These are phyloP conservation scores for Penicillium cinerascens DNA, from an alignment of 495 filamentous ascomycete genomes.

Conservation along the genomic window DNA sequence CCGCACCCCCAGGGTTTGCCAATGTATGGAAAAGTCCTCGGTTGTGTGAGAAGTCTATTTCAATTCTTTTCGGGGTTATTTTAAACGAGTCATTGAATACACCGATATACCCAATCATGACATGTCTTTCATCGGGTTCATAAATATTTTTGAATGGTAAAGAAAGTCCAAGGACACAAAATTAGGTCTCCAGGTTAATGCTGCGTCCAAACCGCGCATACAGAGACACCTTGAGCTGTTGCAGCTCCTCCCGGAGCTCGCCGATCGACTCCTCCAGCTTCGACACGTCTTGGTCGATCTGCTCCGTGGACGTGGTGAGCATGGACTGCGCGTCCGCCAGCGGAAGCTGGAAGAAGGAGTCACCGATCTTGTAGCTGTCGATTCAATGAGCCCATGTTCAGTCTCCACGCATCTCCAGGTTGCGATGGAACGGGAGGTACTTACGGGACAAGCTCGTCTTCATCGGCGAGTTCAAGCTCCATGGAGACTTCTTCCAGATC, in stretches of 20 bases:
- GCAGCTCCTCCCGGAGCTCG: slow-evolving; percentile 77
- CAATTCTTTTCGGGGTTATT: not conserved
- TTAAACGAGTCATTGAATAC: not conserved
- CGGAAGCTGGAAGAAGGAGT: slow-evolving; percentile 86
- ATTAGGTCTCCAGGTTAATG: slow-evolving; percentile 90
- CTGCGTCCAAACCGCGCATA: slow-evolving; percentile 93
- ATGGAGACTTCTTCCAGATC: slow-evolving; percentile 88
- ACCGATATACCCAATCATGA: not conserved
- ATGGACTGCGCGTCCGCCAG: slow-evolving; percentile 80
- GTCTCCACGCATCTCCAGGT: not conserved
- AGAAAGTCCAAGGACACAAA: not conserved
- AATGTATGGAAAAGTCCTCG: too few species aligned
- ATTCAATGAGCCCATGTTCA: not conserved
- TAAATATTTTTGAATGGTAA: not conserved
- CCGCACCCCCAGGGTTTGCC: too few species aligned
- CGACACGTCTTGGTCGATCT: slow-evolving; percentile 70
- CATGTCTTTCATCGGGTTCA: not conserved
- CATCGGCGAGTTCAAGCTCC: slow-evolving; percentile 92
- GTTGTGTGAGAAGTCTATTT: too few species aligned
- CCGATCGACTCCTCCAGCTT: slow-evolving; percentile 72
- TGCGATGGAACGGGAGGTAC: slow-evolving; percentile 14
- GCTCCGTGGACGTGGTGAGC: slow-evolving; percentile 64
- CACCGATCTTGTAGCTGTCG: slow-evolving; percentile 91
- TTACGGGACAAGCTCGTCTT: slow-evolving; percentile 89
- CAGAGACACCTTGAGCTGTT: slow-evolving; percentile 78